Conservation (phyloP, 345 rosid species). For the Carallia brachiata region DNA sequence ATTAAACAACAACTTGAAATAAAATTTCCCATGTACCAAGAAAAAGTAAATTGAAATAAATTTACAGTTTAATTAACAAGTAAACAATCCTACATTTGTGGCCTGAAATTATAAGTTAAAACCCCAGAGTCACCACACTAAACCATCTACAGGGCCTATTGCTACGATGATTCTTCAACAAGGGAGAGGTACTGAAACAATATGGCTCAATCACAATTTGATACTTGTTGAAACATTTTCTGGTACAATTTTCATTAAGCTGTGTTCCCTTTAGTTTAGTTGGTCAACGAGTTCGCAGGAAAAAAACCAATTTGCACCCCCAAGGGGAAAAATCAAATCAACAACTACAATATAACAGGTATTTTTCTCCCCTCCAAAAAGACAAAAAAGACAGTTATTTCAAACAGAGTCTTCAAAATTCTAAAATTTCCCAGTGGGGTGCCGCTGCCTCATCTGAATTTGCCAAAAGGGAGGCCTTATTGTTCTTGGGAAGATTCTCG, state of each 20-base stretch:
- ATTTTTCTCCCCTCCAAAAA: background rate
- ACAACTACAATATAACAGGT: background rate
- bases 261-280: background rate
- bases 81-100: too few species aligned
- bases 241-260: background rate
- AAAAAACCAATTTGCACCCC: background rate
- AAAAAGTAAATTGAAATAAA: too few species aligned
- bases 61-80: too few species aligned
- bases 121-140: too few species aligned
- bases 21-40: too few species aligned
- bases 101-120: too few species aligned
- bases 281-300: background rate
- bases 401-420: background rate
- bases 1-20: too few species aligned
- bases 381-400: constrained; percentile 1
- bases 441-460: background rate
- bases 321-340: background rate
- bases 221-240: background rate
- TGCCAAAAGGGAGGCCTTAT: constrained; percentile 10
- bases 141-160: too few species aligned
- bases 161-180: too few species aligned
- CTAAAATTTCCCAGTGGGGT: constrained; percentile 5
- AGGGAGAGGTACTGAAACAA: too few species aligned
- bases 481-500: constrained; percentile 17
- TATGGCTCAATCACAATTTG: background rate